Evolutionary conservation across 345 rosid genomes (phyloP).

Genomic region (Salix viminalis): DNA sequence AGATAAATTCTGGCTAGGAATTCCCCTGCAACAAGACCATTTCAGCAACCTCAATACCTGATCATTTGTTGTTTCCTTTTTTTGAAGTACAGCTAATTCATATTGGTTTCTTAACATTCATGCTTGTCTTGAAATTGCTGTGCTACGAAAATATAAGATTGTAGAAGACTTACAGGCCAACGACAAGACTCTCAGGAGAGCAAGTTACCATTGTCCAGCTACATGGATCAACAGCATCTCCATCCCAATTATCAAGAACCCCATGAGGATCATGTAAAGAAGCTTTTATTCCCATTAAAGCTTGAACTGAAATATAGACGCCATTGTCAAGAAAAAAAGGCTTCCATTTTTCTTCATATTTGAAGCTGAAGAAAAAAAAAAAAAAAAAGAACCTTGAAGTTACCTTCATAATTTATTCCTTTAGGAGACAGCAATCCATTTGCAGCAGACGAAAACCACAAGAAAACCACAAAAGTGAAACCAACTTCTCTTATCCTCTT

Average conservation of each 20-base stretch:
- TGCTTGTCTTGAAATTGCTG: background rate
- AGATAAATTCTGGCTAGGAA: conserved; percentile 85
- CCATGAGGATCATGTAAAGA: conserved; percentile 79
- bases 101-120: background rate
- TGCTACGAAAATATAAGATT: background rate
- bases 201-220: conserved; percentile 98
- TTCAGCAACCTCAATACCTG: conserved; percentile 7
- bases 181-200: conserved; percentile 64
- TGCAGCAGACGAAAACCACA: conserved; percentile 45
- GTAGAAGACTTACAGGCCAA: conserved; percentile 62
- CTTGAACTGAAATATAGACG: conserved; percentile 55
- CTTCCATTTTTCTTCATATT: background rate
- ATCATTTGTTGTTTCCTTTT: background rate
- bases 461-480: conserved; percentile 28
- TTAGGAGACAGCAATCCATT: conserved; percentile 68
- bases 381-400: background rate
- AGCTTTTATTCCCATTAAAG: conserved; percentile 74
- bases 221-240: conserved; percentile 91
- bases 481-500: conserved; percentile 25
- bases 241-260: conserved; percentile 89
- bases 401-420: conserved; percentile 94
- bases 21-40: conserved; percentile 48
- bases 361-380: background rate
- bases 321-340: conserved; percentile 4
- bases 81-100: background rate